A percentile compares a stretch with the other conserved stretches of the same genome.
These are phyloP conservation scores for Boletus fagicola DNA, from an alignment of 768 basidiomycete species.

Conservation along the genomic window DNA sequence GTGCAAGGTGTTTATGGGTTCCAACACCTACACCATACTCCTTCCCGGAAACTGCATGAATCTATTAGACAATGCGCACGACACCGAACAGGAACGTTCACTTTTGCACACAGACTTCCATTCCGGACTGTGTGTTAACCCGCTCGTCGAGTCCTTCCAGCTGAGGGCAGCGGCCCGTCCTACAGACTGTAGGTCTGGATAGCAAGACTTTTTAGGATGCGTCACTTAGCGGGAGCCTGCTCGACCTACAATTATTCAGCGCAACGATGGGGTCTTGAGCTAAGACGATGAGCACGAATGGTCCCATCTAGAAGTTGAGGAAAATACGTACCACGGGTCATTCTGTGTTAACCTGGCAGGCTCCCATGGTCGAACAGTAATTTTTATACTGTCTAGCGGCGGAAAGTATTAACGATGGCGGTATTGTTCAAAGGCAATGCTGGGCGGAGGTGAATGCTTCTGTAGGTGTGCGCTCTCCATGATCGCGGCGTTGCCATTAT, in stretches of 20 bases:
- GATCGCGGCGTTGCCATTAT: constrained; percentile 31
- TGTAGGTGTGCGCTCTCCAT: constrained; percentile 23
- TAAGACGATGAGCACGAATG: constrained; percentile 17
- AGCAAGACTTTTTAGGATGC: not conserved
- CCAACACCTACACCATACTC: constrained; percentile 50
- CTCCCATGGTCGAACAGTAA: constrained; percentile 16
- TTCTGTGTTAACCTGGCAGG: constrained; percentile 16
- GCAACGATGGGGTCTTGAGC: constrained; percentile 31
- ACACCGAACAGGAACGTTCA: constrained; percentile 27
- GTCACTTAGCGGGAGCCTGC: not conserved
- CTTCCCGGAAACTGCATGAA: constrained; percentile 47
- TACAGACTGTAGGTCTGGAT: constrained; percentile 53
- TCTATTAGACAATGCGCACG: constrained; percentile 13
- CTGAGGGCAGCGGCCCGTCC: constrained; percentile 44
- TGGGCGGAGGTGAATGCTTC: constrained; percentile 27
- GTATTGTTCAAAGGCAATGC: constrained; percentile 29
- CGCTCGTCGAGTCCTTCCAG: constrained; percentile 51
- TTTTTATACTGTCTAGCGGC: constrained; percentile 29
- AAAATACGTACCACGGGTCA: constrained; percentile 22
- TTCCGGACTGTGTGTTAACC: constrained; percentile 42
- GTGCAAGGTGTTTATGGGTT: constrained; percentile 50
- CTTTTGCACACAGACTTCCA: constrained; percentile 66
- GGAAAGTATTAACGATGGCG: constrained; percentile 26
- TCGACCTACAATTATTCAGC: constrained; percentile 43
- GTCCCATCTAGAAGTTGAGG: not conserved